phyloP scores from a whole-genome alignment of 176 grass and related monocot species.

The Zoysia pacifica region DNA sequence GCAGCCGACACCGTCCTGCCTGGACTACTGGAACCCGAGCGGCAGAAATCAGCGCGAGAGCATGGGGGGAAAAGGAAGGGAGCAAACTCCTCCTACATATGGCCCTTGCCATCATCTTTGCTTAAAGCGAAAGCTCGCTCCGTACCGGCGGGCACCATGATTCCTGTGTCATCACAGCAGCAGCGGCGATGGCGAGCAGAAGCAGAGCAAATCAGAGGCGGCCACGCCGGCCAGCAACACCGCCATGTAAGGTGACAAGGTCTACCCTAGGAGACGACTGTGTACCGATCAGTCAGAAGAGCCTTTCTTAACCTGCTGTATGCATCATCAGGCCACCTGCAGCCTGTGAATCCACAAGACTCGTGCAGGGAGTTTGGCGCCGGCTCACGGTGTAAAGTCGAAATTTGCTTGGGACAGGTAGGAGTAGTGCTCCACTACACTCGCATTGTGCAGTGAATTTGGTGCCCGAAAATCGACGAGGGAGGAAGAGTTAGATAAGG shows the following conservation, averaged over 20 bases:
- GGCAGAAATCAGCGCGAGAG: neutral
- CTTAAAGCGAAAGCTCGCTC: slow-evolving; percentile 35
- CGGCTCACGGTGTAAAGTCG: neutral
- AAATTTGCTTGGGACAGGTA: neutral
- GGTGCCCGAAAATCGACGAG: no score
- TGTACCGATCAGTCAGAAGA: neutral
- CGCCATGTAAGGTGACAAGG: neutral
- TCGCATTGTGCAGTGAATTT: no score
- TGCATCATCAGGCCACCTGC: slow-evolving; percentile 10
- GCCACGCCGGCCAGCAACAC: neutral
- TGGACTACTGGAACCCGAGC: neutral
- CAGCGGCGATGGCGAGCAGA: neutral
- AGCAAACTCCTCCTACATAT: neutral
- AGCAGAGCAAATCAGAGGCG: slow-evolving; percentile 22
- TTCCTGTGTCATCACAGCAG: slow-evolving; percentile 18
- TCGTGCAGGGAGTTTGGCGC: slow-evolving; percentile 5
- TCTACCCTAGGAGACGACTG: neutral
- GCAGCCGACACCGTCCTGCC: neutral
- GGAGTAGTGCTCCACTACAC: no score
- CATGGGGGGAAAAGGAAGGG: neutral
- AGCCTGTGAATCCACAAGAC: neutral
- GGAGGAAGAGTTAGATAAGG: no score
- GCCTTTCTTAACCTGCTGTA: neutral
- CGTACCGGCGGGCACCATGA: slow-evolving; percentile 37
- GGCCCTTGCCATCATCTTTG: slow-evolving; percentile 33